Conservation (phyloP, 2,329 filamentous ascomycete species). For the Fusarium luffae region DNA sequence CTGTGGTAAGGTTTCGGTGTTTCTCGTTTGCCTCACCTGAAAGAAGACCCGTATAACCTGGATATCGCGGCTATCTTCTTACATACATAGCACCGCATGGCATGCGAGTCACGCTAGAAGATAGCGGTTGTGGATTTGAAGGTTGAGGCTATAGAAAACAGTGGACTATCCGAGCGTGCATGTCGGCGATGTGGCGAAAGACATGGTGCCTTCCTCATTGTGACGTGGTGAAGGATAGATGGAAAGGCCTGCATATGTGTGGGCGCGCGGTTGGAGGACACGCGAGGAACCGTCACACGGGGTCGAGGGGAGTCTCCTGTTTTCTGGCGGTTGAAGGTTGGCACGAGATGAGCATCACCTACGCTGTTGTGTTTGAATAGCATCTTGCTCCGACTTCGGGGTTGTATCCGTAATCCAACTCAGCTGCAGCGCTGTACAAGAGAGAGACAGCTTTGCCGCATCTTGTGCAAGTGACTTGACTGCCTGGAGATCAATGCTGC, state of each 20-base stretch:
- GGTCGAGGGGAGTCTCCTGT: slow-evolving; percentile 5
- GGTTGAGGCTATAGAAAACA: slow-evolving; percentile 6
- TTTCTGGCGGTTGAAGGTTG: slow-evolving; percentile 11
- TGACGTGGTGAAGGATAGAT: slow-evolving; percentile 41
- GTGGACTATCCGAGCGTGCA: slow-evolving; percentile 20
- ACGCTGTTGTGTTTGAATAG: slow-evolving; percentile 22
- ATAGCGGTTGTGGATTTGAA: background rate
- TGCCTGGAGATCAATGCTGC: slow-evolving; percentile 8
- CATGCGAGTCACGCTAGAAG: slow-evolving; percentile 38
- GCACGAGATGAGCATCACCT: slow-evolving; percentile 24
- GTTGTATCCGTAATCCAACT: slow-evolving; percentile 18
- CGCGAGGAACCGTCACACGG: slow-evolving; percentile 25
- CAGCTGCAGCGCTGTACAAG: slow-evolving; percentile 23
- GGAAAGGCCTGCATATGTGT: slow-evolving; percentile 18
- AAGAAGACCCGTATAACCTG: slow-evolving; percentile 22
- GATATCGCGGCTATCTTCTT: slow-evolving; percentile 6
- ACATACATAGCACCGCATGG: slow-evolving; percentile 28
- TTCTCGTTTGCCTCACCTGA: slow-evolving; percentile 12
- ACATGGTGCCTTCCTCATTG: slow-evolving; percentile 41
- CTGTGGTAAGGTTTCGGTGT: slow-evolving; percentile 3
- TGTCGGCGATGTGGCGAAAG: slow-evolving; percentile 30
- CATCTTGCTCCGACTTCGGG: slow-evolving; percentile 21
- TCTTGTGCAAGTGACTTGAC: background rate
- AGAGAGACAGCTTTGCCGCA: slow-evolving; percentile 15
- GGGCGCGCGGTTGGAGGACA: slow-evolving; percentile 4